Base-by-base conservation (phyloP, 2,329 filamentous ascomycete genomes). In the Calonectria hongkongensis region DNA sequence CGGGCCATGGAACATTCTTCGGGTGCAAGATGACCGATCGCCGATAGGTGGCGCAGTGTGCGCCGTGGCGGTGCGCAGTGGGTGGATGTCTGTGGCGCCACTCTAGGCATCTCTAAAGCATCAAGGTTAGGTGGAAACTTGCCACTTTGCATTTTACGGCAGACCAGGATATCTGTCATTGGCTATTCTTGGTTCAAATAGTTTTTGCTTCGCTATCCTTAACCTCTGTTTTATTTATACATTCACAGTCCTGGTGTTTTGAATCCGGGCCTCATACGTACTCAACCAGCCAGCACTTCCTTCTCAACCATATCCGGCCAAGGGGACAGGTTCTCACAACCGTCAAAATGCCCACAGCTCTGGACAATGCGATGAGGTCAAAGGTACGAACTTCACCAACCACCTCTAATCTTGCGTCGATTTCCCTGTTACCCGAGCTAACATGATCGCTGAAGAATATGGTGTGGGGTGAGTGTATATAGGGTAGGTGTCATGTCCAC, bases 381-480 rank as follows among this genome's bases (percentile, higher is more conserved):
- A 80, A 80, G 71, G 78, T 79, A 68, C 18, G 76, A 33, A 8
- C 43, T 6, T 9, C 25, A 13, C 18, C 54, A 36, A 15, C 16
- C 25, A 6, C 21, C 10, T 16, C 18, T 25, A 41, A 7, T 25
- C 25, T 39, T 18, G 10, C 9, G 3, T 39, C 1, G 13, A 27
- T 12, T 21, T 50, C 16, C 39, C 45, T 4, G 43, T 12, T 47
- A 16, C 10, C 9, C n/a, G 2, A 41, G 25, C 75, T 78, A 56
- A 79, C 39, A 5, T 12, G 10, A 18, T 0, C 1, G 9, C 25
- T 21, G 50, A 79, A 95, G 93, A 94, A 93, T 79, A 87, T 93
- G 72, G 89, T 95, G 68, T 85, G 95, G 71, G 93, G 93, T 94
- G 88, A 77, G 81, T 66, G 10, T n/a, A 41, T 21, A 66, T 64